phyloP scores from a whole-genome alignment of 106 monocot species.

The Phalaenopsis aphrodite region DNA sequence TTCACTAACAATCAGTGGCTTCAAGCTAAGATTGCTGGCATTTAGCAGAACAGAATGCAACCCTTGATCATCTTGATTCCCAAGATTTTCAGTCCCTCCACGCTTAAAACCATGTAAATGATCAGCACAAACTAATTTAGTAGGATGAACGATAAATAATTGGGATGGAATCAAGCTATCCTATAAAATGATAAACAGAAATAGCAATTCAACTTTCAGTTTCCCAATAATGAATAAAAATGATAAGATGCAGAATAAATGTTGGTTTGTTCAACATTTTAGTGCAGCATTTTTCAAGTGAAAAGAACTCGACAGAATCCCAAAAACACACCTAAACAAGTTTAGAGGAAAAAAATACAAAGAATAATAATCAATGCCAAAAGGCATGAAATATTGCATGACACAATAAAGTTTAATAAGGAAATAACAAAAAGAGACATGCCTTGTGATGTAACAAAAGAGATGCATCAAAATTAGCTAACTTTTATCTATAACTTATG shows the following conservation, averaged over 20 bases:
- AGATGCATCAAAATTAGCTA: background rate
- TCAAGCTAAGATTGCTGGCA: background rate
- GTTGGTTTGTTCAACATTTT: background rate
- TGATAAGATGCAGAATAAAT: background rate
- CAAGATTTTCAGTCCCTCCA: conserved; percentile 9
- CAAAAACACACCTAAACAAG: background rate
- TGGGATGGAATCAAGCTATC: background rate
- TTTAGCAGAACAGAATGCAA: conserved; percentile 1
- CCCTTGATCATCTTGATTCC: conserved; percentile 10
- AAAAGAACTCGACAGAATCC: background rate
- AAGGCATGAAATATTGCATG: background rate
- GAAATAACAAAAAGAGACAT: background rate
- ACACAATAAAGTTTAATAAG: background rate
- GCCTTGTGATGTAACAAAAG: background rate
- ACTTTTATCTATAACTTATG: background rate
- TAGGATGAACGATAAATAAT: background rate
- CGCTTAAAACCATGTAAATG: conserved; percentile 21
- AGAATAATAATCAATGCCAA: background rate
- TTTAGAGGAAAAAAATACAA: background rate
- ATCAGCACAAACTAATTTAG: background rate
- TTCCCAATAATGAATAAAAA: background rate
- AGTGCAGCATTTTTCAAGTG: background rate
- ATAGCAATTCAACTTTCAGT: background rate
- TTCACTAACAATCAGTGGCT: conserved; percentile 3
- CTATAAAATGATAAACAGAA: background rate